Base-by-base conservation (phyloP, 805 yeast species). In the Yarrowia sp. region DNA sequence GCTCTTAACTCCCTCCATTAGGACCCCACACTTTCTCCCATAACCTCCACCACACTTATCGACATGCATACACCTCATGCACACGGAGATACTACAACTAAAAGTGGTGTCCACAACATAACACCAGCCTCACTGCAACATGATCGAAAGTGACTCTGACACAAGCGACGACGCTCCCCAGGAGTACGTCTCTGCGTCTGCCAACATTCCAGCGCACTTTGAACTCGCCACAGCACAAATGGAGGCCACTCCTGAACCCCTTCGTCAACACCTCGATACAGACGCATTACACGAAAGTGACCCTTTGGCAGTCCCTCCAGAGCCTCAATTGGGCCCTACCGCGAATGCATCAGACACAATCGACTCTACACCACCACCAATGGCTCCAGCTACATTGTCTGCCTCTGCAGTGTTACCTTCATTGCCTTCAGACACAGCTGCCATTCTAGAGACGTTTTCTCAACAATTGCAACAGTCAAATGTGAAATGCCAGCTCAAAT, bases 401-500 rank as follows among this genome's bases (percentile, higher is more conserved):
- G 78, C 79, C 3, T 76, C 79, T 2, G 75, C 77, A n/a, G 73
- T 77, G 8, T 70, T 77, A 16, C 70, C 77, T 0, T 42, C 74
- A 1, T 73, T 77, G 8, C 79, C 79, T 2, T 68, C 69, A 49
- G 78, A 76, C 50, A 72, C 79, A 5, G 70, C 77, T 4, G 72
- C 68, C 12, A 72, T 74, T 12, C 71, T 77, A 16, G 74, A 73
- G 10, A 53, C 69, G 49, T 77, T 77, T 69, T 58, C 75, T 10
- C 72, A 69, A 16, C 71, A 73, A n/a, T 61, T 72, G n/a, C 36
- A 55, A 32, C 38, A 56, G 11, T 69, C 64, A 19, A 55, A 67
- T 15, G 46, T 55, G 63, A 67, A 40, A n/a, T 50, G 56, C 19
- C 69, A 52, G 61, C 78, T 86, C 16, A 78, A 87, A 55, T 82